A percentile compares a stretch with the other conserved stretches of the same genome.
phyloP scores from a whole-genome alignment of 2,329 filamentous ascomycete species.

The Didymella segeticola region DNA sequence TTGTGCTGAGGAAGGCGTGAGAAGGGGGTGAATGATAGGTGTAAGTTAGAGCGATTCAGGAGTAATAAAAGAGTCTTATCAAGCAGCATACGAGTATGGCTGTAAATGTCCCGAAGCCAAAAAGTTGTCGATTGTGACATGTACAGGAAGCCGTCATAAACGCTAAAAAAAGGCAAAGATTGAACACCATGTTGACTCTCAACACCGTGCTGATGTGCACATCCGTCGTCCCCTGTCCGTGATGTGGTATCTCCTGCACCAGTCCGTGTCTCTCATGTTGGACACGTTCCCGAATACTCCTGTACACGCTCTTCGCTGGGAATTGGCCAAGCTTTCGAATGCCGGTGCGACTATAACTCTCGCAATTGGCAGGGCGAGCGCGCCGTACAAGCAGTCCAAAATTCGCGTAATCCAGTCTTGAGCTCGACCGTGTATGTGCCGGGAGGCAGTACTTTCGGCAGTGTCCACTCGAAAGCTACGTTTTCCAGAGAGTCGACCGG shows the following conservation, averaged over 20 bases:
- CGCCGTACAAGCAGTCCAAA: conserved; percentile 10
- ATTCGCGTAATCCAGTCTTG: background rate
- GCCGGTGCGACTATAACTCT: background rate
- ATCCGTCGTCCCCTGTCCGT: background rate
- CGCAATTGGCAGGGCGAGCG: conserved; percentile 6
- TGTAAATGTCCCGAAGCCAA: no score
- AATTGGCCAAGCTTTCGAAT: background rate
- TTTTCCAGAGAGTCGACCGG: background rate
- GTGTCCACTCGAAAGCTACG: background rate
- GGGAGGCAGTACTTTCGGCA: background rate
- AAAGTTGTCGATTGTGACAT: background rate
- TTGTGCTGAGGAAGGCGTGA: conserved; percentile 39
- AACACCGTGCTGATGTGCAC: conserved; percentile 7
- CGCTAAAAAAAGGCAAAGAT: conserved; percentile 10
- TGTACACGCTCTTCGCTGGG: background rate
- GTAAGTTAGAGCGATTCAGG: background rate
- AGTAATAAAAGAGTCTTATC: background rate
- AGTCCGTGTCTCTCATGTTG: background rate
- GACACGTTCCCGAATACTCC: background rate
- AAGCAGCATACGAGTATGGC: background rate
- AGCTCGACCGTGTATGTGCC: background rate
- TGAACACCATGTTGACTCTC: background rate
- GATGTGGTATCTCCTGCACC: background rate
- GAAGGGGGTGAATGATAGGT: background rate
- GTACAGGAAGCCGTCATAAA: conserved; percentile 6